Base-by-base conservation (phyloP, 805 yeast genomes). In the Metschnikowia similis region DNA sequence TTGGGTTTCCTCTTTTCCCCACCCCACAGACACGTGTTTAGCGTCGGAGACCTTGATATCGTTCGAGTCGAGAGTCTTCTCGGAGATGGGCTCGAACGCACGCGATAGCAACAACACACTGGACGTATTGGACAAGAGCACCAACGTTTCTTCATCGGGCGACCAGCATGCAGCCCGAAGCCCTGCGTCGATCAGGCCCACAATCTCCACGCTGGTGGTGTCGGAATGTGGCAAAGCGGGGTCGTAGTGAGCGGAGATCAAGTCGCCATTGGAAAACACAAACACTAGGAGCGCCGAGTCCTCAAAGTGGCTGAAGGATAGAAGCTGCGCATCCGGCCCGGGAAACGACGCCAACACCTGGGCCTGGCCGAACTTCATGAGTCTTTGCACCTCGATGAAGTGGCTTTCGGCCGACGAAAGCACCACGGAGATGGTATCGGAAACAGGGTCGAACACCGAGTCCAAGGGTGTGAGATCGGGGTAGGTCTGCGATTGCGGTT, bases 1-100 rank as follows among this genome's bases (percentile, higher is more conserved):
- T 69, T 94, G 99, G 0, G 99, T 94, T 66, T 92, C 98, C 57
- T 85, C 84, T 54, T 86, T 87, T 62, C 99, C 99, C 99, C 99
- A 94, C 27, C 99, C 99, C 39, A 94, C 97, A 28, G 92, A 85
- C 35, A 94, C 97, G 63, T 94, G 96, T 56, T 83, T 84, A 1
- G 90, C 84, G 31, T 75, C 71, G 45, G 81, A 69, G 37, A 72
- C 67, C 37, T 66, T 63, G 42, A 91, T 74, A 64, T 94, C 99
- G 8, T 76, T 77, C 0, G 79, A 70, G 41, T 76, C 66, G 52
- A 90, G 66, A 30, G 68, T 65, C 49, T 75, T 75, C 61, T 92
- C 97, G 9, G 81, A 70, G 26, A 92, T 75, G 1, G 91, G 88
- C 56, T 92, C 97, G 55, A 90, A 87, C 39, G 78, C 70, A 55